Base-by-base conservation (phyloP, 768 basidiomycete genomes). In the Exsudoporus frostii region DNA sequence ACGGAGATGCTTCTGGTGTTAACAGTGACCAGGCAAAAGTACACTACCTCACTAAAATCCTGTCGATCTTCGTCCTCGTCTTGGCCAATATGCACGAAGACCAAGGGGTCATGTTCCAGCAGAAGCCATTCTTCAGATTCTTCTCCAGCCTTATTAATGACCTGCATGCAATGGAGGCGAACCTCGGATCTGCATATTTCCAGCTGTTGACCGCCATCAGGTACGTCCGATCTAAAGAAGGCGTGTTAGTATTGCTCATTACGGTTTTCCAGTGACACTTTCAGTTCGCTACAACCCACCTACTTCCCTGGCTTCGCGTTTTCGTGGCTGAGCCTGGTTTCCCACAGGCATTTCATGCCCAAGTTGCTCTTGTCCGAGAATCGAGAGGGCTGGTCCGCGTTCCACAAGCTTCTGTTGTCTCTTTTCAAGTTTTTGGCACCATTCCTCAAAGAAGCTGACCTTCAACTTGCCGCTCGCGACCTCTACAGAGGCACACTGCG, bases 291-390 rank as follows among this genome's bases (percentile, higher is more conserved):
- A 53, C 96, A 98, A 67, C 97, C 97, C 8, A 88, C 87, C 6
- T 93, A 92, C 72, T 98, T 98, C 76, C 97, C 97, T 17, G 92
- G 94, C 9, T 99, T 99, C 70, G 90, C 95, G 1, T 99, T 98
- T 73, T 96, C 94, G 15, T 99, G 96, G 96, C 86, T 98, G 80
- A 89, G 88, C 58, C 79, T 98, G 41, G 86, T 99, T 65, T 98
- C 97, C 22, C 97, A 98, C 72, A 80, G 96, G 50, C 76, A 92
- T 53, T 97, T 98, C 80, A 95, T 99, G 93, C 95, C 97, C 14
- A 96, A 97, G 69, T 71, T 99, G 42, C 77, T 98, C 34, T 72
- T 88, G 36, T 85, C 90, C 20, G 86, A 92, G 67, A 91, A 93
- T 66, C 84, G 93, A 46, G 95, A 96, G 84, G 95, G 93, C 44